Percentiles rank a stretch among this genome's conserved stretches.
Evolutionary conservation across 116 monocot genomes (phyloP).

Genomic region (Phalaenopsis hybrid): DNA sequence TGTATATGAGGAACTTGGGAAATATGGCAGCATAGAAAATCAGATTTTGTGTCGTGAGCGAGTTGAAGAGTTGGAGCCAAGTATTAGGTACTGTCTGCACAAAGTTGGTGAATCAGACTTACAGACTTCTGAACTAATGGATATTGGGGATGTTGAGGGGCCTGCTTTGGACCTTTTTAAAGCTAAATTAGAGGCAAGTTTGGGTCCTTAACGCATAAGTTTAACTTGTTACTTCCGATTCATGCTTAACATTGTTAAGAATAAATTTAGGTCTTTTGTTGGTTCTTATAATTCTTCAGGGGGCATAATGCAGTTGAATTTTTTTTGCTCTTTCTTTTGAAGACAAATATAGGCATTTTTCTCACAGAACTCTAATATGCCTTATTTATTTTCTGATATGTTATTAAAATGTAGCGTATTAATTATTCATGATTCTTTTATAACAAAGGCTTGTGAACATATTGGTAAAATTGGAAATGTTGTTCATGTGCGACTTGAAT

Average conservation of each 20-base stretch:
- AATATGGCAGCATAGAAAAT: constrained; percentile 93
- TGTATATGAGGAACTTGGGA: constrained; percentile 92
- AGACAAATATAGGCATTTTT: neutral
- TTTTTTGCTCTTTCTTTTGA: neutral
- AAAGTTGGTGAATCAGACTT: constrained; percentile 79
- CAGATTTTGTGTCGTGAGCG: constrained; percentile 92
- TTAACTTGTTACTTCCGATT: neutral
- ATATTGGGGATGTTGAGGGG: constrained; percentile 77
- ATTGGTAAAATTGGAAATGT: neutral
- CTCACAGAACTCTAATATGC: neutral
- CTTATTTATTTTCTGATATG: neutral
- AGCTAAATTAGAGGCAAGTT: constrained; percentile 81
- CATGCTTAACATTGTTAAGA: neutral
- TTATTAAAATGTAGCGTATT: neutral
- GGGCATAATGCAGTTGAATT: neutral
- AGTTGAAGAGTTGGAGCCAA: constrained; percentile 95
- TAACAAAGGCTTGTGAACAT: neutral
- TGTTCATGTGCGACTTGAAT: neutral
- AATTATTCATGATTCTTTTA: neutral
- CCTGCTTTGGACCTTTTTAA: constrained; percentile 95
- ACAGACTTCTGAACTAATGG: constrained; percentile 79
- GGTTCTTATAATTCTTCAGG: neutral
- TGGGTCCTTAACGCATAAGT: constrained; percentile 6
- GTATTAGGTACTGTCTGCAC: constrained; percentile 88
- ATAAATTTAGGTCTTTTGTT: neutral